Percentiles rank a stretch among this genome's conserved stretches.
Conservation (phyloP, 257 asterid species). For the Paulownia fortunei region DNA sequence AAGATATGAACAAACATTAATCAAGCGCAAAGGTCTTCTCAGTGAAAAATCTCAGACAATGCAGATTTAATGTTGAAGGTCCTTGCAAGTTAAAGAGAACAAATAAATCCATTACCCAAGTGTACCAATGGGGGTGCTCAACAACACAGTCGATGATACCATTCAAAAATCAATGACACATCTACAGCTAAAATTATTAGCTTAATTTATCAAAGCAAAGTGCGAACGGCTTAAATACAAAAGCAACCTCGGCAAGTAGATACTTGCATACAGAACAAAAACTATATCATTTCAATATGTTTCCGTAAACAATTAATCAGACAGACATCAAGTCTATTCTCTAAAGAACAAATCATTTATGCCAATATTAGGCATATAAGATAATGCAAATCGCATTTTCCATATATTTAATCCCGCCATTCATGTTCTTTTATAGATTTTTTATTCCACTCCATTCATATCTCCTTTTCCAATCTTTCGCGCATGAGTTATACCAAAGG, state of each 20-base stretch:
- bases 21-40: background rate
- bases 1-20: background rate
- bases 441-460: too few species aligned
- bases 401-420: too few species aligned
- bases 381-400: too few species aligned
- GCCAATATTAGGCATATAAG: background rate
- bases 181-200: too few species aligned
- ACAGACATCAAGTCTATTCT: background rate
- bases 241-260: background rate
- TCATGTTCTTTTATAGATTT: too few species aligned
- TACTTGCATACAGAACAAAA: background rate
- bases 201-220: background rate
- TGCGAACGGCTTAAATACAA: background rate
- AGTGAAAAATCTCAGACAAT: background rate
- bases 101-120: background rate
- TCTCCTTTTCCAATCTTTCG: too few species aligned
- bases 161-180: background rate
- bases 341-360: background rate
- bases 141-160: background rate
- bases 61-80: background rate
- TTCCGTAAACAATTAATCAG: background rate
- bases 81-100: background rate
- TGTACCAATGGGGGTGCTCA: background rate
- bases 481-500: too few species aligned
- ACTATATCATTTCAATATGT: background rate